Conservation (phyloP, 108 stramenopile species). For the Stephanodiscus minutulus region DNA sequence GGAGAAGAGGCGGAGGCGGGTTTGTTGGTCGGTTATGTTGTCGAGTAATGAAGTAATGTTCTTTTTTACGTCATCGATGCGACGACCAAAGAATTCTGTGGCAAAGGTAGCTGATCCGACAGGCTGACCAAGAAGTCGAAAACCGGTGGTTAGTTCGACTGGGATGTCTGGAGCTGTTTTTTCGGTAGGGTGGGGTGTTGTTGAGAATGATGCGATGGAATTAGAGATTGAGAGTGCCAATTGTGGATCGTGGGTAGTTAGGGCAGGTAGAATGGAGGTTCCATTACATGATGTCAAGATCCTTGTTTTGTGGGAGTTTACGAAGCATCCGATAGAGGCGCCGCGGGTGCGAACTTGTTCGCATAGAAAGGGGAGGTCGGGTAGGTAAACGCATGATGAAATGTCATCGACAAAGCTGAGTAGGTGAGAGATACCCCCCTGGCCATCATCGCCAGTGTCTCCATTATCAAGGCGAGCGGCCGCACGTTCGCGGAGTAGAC, state of each 20-base stretch:
- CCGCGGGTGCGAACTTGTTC: background rate
- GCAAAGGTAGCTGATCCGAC: background rate
- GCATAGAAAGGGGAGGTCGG: background rate
- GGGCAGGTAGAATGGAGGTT: background rate
- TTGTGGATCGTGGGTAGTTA: background rate
- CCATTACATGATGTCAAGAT: constrained; percentile 1
- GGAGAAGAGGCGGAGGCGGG: background rate
- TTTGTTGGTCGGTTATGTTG: background rate
- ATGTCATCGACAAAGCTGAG: no score
- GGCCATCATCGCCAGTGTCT: background rate
- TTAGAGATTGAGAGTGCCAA: background rate
- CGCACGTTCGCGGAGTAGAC: no score
- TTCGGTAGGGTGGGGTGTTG: no score
- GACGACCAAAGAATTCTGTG: background rate
- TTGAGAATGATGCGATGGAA: no score
- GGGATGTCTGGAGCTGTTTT: no score
- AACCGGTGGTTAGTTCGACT: no score
- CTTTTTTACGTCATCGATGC: no score
- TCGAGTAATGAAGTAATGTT: background rate
- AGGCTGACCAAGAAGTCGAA: no score
- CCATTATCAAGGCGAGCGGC: background rate
- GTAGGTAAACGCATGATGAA: background rate
- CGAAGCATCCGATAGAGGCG: no score
- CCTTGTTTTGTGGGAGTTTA: background rate
- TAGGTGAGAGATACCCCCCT: background rate